These are phyloP conservation scores for Dillenia turbinata DNA, from an alignment of 164 flowering plant genomes.

Conservation along the genomic window DNA sequence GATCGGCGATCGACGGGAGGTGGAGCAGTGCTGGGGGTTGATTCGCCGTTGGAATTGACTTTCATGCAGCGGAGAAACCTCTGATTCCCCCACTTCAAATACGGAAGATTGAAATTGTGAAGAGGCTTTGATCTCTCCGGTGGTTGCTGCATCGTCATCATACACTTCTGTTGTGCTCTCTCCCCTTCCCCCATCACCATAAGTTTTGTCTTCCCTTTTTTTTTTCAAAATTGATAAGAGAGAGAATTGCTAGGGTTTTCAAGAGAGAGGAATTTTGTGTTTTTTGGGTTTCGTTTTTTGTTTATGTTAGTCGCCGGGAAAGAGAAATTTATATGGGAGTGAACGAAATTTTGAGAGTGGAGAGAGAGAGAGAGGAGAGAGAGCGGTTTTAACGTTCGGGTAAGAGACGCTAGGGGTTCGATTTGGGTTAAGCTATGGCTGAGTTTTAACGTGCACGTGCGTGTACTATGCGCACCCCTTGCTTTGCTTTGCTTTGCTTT, in stretches of 20 bases:
- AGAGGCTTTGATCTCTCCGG: conserved; percentile 53
- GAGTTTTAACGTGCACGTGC: conserved; percentile 10
- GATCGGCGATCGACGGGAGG: conserved; percentile 20
- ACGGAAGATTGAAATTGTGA: conserved; percentile 63
- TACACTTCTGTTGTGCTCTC: conserved; percentile 4
- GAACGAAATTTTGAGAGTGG: neutral
- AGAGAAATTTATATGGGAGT: conserved; percentile 19
- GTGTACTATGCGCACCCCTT: neutral
- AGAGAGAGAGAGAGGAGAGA: neutral
- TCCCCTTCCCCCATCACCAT: conserved; percentile 25
- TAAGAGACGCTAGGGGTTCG: neutral
- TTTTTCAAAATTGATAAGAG: neutral
- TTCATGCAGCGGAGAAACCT: conserved; percentile 51
- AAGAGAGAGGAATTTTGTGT: neutral
- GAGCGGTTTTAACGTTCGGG: conserved; percentile 36
- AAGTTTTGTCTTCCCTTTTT: neutral
- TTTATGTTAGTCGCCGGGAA: conserved; percentile 28
- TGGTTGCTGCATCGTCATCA: conserved; percentile 20
- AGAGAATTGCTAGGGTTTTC: neutral
- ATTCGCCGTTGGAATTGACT: conserved; percentile 17
- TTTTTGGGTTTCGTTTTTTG: neutral
- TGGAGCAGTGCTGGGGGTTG: neutral
- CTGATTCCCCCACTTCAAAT: conserved; percentile 65
- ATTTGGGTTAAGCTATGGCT: neutral
- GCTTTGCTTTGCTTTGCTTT: neutral